phyloP scores from a whole-genome alignment of 1,284 basidiomycete genomes.

The Sanghuangporus sanghuang region DNA sequence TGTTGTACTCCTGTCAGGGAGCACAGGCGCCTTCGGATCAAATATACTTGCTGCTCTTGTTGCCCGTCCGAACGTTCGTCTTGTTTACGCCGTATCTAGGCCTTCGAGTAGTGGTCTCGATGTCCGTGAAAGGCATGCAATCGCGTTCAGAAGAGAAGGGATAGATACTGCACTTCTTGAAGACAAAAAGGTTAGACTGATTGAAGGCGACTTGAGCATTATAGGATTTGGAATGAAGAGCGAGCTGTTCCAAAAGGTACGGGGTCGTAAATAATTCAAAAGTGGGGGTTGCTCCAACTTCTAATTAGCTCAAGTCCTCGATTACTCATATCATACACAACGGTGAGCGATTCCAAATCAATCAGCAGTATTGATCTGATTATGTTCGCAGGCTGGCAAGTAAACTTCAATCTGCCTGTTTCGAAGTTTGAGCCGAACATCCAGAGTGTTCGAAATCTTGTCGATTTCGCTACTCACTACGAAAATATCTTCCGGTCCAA shows the following conservation, averaged over 20 bases:
- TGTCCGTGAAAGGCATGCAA: conserved; percentile 24
- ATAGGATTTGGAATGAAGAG: conserved; percentile 1
- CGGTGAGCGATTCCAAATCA: conserved; percentile 19
- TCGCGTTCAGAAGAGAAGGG: conserved; percentile 24
- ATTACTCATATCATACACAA: conserved; percentile 31
- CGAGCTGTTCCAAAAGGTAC: background rate
- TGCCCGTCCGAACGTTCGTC: conserved; percentile 19
- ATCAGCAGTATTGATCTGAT: background rate
- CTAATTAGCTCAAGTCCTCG: conserved; percentile 17
- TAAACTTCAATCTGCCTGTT: conserved; percentile 37
- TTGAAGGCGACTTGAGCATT: conserved; percentile 23
- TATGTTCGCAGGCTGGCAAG: conserved; percentile 32
- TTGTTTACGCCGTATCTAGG: conserved; percentile 32
- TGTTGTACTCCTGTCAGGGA: conserved; percentile 31
- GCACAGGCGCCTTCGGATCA: conserved; percentile 32
- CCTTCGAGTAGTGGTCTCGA: conserved; percentile 17
- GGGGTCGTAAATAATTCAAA: background rate
- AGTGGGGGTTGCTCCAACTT: background rate
- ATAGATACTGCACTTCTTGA: conserved; percentile 17
- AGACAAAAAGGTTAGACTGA: conserved; percentile 21
- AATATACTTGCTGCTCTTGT: conserved; percentile 28
- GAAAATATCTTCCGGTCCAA: conserved; percentile 15
- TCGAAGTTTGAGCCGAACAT: conserved; percentile 33
- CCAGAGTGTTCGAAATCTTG: conserved; percentile 32
- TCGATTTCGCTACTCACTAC: conserved; percentile 21